Percentiles rank a stretch among this genome's conserved stretches.
Evolutionary conservation across 495 filamentous ascomycete species (phyloP).

Genomic region (Astrothelium macrocarpum): DNA sequence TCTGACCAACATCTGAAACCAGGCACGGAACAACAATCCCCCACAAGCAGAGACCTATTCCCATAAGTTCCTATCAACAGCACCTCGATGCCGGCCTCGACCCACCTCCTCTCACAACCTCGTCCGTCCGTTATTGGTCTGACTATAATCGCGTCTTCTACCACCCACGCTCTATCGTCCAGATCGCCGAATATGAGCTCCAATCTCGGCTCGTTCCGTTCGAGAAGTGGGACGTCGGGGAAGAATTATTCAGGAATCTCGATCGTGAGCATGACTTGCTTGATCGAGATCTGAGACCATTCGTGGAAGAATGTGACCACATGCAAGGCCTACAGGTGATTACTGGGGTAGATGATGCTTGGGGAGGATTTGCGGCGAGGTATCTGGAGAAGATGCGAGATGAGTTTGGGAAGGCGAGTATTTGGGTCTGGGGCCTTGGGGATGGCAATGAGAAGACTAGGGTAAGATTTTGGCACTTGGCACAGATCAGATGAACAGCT

Average conservation of each 20-base stretch:
- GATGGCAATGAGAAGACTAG: conserved; percentile 11
- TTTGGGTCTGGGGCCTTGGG: conserved; percentile 82
- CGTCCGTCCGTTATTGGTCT: conserved; percentile 84
- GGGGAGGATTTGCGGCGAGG: conserved; percentile 75
- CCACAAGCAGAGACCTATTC: conserved; percentile 56
- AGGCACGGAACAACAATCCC: conserved; percentile 65
- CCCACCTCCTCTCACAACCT: conserved; percentile 53
- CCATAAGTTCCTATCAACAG: conserved; percentile 62
- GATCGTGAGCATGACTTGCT: conserved; percentile 81
- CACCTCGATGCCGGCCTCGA: conserved; percentile 60
- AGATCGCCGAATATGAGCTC: conserved; percentile 79
- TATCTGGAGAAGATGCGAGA: conserved; percentile 79
- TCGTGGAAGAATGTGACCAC: conserved; percentile 87
- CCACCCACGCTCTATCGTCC: conserved; percentile 80
- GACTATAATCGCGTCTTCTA: conserved; percentile 88
- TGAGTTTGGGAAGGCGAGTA: conserved; percentile 75
- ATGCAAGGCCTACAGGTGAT: conserved; percentile 83
- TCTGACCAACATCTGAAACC: not conserved
- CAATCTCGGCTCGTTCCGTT: conserved; percentile 70
- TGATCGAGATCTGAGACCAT: conserved; percentile 76
- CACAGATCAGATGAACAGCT: not conserved
- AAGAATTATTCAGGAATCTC: conserved; percentile 70
- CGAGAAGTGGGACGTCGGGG: conserved; percentile 68
- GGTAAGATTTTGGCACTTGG: conserved; percentile 2
- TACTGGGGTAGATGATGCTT: conserved; percentile 73